Evolutionary conservation across 176 grass and related monocot species (phyloP).

Genomic region (Avena atlantica): DNA sequence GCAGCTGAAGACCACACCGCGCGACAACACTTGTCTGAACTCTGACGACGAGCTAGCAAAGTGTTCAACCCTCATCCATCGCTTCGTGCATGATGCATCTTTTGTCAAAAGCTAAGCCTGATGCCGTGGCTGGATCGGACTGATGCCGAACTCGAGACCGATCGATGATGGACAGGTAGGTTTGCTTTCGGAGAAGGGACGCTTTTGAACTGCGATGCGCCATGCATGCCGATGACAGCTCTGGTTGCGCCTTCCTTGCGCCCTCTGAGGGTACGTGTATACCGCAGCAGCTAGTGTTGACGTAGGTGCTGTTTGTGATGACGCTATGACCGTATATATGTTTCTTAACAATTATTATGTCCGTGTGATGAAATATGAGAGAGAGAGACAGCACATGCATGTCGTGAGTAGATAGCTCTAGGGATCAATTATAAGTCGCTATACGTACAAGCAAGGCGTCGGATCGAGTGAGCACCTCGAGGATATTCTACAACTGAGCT

Average conservation of each 20-base stretch:
- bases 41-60: neutral
- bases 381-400: no score
- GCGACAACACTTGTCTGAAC: neutral
- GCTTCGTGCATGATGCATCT: neutral
- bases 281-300: neutral
- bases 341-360: no score
- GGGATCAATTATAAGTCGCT: no score
- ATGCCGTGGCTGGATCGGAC: neutral
- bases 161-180: neutral
- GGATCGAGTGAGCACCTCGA: no score
- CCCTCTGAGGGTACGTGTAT: no score
- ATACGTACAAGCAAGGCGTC: no score
- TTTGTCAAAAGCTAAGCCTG: conserved; percentile 4
- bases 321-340: no score
- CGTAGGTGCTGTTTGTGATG: neutral
- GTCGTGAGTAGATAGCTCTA: no score
- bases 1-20: neutral
- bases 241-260: neutral
- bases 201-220: neutral
- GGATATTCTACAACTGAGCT: no score
- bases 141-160: neutral
- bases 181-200: neutral
- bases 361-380: no score
- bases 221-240: neutral
- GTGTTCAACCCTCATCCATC: neutral